Evolutionary conservation across 2,329 filamentous ascomycete genomes (phyloP), one percentile per base, ranked within the genome.

Genomic region (Coniochaeta sp.): DNA sequence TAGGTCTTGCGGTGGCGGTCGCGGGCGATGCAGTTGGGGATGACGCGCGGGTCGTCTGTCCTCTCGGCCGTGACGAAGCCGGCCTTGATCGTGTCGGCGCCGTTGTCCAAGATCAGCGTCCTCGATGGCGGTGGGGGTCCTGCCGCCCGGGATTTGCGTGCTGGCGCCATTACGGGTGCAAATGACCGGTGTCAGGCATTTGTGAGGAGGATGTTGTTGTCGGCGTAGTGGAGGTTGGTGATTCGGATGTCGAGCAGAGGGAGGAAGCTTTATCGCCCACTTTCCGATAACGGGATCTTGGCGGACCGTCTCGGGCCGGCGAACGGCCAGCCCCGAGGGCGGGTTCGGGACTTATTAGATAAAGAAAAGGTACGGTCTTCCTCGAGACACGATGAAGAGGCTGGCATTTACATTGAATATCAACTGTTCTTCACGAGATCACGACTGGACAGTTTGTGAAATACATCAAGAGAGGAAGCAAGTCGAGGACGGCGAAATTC

Each of bases 61-160:
- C 74, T 71, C 28, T 77, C 70, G 28, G 73, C 73, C 17, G 28
- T 34, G 10, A 87, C 85, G 67, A 93, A 89, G 58, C 95, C 95
- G 17, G 93, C 92, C 77, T 99, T 99, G 73, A 99, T 84, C 7
- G 88, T 93, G 75, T 90, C 89, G 50, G 89, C 93, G 71, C 95
- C 95, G 77, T 98, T 97, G 77, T 99, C 95, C 69, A 99, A 81
- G 54, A 99, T 82, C 59, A 99, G 86, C 0, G 93, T 96, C 61
- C 79, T 83, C 1, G 79, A 71, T 0, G 88, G 87, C 8, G 84
- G 76, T 26, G 79, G 70, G 4, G 82, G 76, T 54, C 77, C 76
- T 6, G 79, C 72, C 17, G 78, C 71, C 58, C 84, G 84, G 57
- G 80, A 75, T 71, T 84, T 88, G 67, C 77, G 76, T 65, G 74